Base-by-base conservation (phyloP, 2,329 filamentous ascomycete genomes). In the Daldinia sp. region DNA sequence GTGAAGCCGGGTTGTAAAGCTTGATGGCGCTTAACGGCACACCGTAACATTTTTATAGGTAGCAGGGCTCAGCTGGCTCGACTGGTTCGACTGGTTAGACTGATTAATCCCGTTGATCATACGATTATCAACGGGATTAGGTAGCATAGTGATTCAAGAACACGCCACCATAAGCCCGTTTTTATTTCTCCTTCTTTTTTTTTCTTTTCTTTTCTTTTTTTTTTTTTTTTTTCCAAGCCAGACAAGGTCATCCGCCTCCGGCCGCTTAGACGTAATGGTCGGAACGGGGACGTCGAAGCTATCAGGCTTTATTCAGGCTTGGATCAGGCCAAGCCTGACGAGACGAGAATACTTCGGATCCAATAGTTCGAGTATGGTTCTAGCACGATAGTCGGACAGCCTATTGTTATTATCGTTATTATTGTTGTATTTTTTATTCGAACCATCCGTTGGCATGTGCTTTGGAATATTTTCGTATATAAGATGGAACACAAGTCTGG, bases 331-430 rank as follows among this genome's bases (percentile, higher is more conserved):
- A 41, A 50, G 57, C 58, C 59, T 25, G 54, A 62, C 47, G 66
- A 61, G 63, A 68, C 66, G 66, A 68, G 63, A 68, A 68, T 68
- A 59, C 59, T 55, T 62, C 66, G 66, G 66, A 43, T 56, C 48
- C 53, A 47, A 47, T 68, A 66, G 65, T 66, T 66, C 59, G 65
- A 66, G 52, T 5, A 64, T 66, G 63, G 59, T 29, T 61, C 60
- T 47, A 61, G 54, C 34, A 57, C 47, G 51, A 58, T 35, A 27
- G 50, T 45, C 57, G 17, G 11, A n/a, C 21, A 45, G 27, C 3
- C 29, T 32, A 7, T 32, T 32, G 6, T 32, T 32, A n/a, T n/a
- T n/a, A n/a, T n/a, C n/a, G n/a, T 41, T 48, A 9, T 48, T 10
- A 15, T 47, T 29, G 2, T 48, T 30, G 15, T 48, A 39, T 29